phyloP scores from a whole-genome alignment of 352 stramenopile species.

The Peronospora belbahrii region DNA sequence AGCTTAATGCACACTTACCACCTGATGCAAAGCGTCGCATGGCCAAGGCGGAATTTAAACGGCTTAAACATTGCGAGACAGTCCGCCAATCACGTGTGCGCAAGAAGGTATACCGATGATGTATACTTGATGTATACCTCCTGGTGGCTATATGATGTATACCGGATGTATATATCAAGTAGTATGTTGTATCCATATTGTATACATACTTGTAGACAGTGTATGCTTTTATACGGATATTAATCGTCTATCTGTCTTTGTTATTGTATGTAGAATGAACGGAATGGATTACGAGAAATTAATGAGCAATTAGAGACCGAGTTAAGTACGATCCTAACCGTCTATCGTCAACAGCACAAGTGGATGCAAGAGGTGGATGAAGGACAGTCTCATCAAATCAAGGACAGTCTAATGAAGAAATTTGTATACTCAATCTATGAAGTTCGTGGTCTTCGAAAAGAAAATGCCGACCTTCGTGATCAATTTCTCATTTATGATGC shows the following conservation, averaged over 20 bases:
- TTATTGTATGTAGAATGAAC: conserved; percentile 40
- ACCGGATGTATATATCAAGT: too few relatives aligned
- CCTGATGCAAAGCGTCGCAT: conserved; percentile 40
- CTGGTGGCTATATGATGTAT: too few relatives aligned
- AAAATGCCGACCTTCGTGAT: conserved; percentile 42
- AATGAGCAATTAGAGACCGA: conserved; percentile 51
- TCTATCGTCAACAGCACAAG: conserved; percentile 33
- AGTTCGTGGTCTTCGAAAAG: conserved; percentile 39
- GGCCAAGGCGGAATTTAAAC: conserved; percentile 61
- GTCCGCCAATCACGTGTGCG: conserved; percentile 71
- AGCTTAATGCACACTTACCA: conserved; percentile 34
- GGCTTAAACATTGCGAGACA: conserved; percentile 72
- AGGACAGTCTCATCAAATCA: conserved; percentile 31
- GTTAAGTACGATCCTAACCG: conserved; percentile 28
- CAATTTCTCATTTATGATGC: conserved; percentile 52
- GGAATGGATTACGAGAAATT: conserved; percentile 44
- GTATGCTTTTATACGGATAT: too few relatives aligned
- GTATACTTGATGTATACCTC: background rate
- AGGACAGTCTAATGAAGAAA: conserved; percentile 50
- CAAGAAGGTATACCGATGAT: conserved; percentile 37
- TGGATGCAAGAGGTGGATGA: conserved; percentile 54
- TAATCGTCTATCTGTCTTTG: too few relatives aligned
- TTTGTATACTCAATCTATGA: conserved; percentile 75
- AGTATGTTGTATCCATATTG: too few relatives aligned
- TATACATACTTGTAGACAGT: too few relatives aligned